Conservation (phyloP, 192 early-diverging fungal species). For the Podila horticola region DNA sequence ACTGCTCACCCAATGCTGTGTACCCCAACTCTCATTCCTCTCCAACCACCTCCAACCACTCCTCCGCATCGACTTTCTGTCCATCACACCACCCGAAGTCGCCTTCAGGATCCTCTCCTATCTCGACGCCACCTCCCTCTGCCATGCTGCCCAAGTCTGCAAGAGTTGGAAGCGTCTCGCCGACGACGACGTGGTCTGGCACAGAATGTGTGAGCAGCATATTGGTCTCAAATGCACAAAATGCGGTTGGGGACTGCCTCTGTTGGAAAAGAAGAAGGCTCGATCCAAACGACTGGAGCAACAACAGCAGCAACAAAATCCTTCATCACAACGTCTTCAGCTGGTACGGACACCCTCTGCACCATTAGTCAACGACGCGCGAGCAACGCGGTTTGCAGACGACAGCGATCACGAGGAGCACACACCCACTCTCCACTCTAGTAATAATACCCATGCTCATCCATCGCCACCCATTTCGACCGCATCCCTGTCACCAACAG, state of each 20-base stretch:
- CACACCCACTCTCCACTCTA: neutral
- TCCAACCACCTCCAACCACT: constrained; percentile 74
- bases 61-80: constrained; percentile 87
- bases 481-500: constrained; percentile 41
- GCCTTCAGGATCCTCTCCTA: constrained; percentile 88
- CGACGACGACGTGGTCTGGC: constrained; percentile 95
- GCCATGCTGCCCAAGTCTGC: constrained; percentile 90
- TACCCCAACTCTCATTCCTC: constrained; percentile 89
- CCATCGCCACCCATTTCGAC: constrained; percentile 38
- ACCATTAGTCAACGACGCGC: constrained; percentile 6
- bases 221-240: constrained; percentile 95
- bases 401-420: constrained; percentile 23
- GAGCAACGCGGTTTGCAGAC: neutral
- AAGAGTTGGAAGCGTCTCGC: constrained; percentile 84
- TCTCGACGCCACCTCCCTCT: constrained; percentile 91
- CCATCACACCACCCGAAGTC: constrained; percentile 80
- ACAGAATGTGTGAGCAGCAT: constrained; percentile 97
- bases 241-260: constrained; percentile 98
- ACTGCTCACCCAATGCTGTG: constrained; percentile 82
- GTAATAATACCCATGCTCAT: neutral
- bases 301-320: neutral
- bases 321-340: neutral
- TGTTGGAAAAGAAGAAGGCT: constrained; percentile 73
- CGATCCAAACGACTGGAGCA: constrained; percentile 37
- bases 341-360: too few species aligned